These are phyloP conservation scores for Conticribra weissflogii DNA, from an alignment of 108 stramenopile genomes.

Conservation along the genomic window DNA sequence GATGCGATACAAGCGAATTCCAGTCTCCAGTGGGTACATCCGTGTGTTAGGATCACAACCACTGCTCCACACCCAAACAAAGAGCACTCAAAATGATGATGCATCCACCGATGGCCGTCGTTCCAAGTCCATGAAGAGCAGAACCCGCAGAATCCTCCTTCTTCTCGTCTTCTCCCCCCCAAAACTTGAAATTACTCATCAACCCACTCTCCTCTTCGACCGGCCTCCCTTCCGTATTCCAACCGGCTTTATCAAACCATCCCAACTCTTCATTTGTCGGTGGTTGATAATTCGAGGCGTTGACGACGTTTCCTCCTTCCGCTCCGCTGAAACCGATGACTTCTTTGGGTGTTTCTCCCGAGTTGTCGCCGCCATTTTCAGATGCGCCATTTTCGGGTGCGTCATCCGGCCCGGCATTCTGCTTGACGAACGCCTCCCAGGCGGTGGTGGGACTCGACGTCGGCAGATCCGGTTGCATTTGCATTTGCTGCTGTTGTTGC, in stretches of 20 bases:
- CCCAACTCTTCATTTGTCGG: conserved; percentile 4
- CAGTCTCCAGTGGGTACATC: too few relatives aligned
- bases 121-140: too few relatives aligned
- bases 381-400: background rate
- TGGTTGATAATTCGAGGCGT: too few relatives aligned
- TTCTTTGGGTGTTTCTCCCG: background rate
- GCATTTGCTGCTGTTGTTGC: background rate
- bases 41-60: too few relatives aligned
- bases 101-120: too few relatives aligned
- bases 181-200: conserved; percentile 14
- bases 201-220: conserved; percentile 8
- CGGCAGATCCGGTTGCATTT: background rate
- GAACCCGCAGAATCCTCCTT: too few relatives aligned
- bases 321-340: conserved; percentile 7
- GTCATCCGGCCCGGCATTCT: background rate
- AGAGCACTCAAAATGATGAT: too few relatives aligned
- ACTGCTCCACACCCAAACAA: too few relatives aligned
- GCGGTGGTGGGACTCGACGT: conserved; percentile 22
- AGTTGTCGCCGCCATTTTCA: conserved; percentile 4
- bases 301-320: conserved; percentile 4
- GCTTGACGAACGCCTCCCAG: conserved; percentile 17
- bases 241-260: conserved; percentile 30
- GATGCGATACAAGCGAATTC: too few relatives aligned
- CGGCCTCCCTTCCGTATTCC: conserved; percentile 7
- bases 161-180: conserved; percentile 1